These are phyloP conservation scores for Clohesyomyces aquaticus DNA, from an alignment of 495 filamentous ascomycete genomes.

Conservation along the genomic window DNA sequence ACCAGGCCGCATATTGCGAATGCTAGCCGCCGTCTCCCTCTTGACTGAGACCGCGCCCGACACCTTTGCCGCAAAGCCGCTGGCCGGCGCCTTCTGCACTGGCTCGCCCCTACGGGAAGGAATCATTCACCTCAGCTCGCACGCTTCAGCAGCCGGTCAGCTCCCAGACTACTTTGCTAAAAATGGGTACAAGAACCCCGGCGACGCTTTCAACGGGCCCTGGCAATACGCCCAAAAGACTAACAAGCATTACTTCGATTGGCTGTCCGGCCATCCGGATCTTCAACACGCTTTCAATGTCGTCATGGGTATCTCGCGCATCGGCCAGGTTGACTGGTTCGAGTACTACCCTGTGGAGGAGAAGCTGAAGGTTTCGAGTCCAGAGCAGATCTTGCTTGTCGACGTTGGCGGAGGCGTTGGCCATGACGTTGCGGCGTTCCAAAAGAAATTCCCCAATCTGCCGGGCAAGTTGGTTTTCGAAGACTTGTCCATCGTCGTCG, in stretches of 20 bases:
- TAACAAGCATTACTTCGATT: conserved; percentile 11
- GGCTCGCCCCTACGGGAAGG: not conserved
- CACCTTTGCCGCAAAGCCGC: not conserved
- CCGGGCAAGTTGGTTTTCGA: conserved; percentile 1
- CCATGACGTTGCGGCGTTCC: conserved; percentile 1
- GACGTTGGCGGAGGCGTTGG: conserved; percentile 14
- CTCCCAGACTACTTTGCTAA: conserved; percentile 12
- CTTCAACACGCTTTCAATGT: conserved; percentile 7
- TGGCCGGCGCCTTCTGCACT: not conserved
- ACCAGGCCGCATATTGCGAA: conserved; percentile 6
- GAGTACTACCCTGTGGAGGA: conserved; percentile 17
- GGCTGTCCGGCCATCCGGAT: not conserved
- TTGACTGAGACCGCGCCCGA: not conserved
- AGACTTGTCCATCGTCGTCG: conserved; percentile 1
- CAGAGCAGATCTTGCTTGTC: not conserved
- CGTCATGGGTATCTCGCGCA: not conserved
- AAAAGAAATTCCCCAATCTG: conserved; percentile 1
- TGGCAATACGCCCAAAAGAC: conserved; percentile 8
- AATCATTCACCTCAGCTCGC: not conserved
- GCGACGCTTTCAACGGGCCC: conserved; percentile 8
- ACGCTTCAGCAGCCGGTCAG: not conserved
- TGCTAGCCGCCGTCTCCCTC: not conserved
- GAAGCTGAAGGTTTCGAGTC: not conserved
- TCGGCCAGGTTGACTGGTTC: conserved; percentile 5
- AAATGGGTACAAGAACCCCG: conserved; percentile 3